A percentile compares a stretch with the other conserved stretches of the same genome.
These are phyloP conservation scores for Amanita subjunquillea DNA, from an alignment of 768 basidiomycete genomes.

Conservation along the genomic window DNA sequence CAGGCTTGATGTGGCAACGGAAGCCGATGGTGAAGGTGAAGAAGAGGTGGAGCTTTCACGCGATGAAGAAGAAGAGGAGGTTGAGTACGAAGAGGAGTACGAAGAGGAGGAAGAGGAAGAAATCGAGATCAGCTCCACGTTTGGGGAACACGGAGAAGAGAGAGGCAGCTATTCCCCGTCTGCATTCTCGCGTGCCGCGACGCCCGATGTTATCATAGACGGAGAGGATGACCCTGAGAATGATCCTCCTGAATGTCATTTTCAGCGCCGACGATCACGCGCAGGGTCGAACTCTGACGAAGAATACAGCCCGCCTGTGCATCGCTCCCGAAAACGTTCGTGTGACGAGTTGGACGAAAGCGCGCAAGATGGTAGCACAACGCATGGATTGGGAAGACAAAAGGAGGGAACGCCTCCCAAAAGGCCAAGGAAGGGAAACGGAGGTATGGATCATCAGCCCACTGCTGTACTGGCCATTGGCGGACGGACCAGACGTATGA, in stretches of 20 bases:
- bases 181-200: background rate
- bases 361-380: conserved; percentile 4
- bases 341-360: conserved; percentile 9
- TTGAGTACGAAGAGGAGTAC: conserved; percentile 16
- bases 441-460: background rate
- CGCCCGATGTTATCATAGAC: background rate
- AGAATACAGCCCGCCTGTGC: background rate
- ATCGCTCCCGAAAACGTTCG: conserved; percentile 12
- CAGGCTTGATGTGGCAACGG: conserved; percentile 7
- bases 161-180: conserved; percentile 7
- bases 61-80: conserved; percentile 9
- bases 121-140: conserved; percentile 22
- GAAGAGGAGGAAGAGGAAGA: conserved; percentile 17
- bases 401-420: conserved; percentile 11
- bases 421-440: conserved; percentile 8
- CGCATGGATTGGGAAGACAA: background rate
- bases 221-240: conserved; percentile 8
- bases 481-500: conserved; percentile 11
- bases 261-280: background rate
- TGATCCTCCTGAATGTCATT: background rate
- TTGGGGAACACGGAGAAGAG: conserved; percentile 19
- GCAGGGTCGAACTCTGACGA: background rate
- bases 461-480: background rate
- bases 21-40: conserved; percentile 14
- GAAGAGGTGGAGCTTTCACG: conserved; percentile 14